Percentiles rank a stretch among this genome's conserved stretches.
Evolutionary conservation across 192 early-diverging fungal genomes (phyloP).

Genomic region (Radiomyces spectabilis): DNA sequence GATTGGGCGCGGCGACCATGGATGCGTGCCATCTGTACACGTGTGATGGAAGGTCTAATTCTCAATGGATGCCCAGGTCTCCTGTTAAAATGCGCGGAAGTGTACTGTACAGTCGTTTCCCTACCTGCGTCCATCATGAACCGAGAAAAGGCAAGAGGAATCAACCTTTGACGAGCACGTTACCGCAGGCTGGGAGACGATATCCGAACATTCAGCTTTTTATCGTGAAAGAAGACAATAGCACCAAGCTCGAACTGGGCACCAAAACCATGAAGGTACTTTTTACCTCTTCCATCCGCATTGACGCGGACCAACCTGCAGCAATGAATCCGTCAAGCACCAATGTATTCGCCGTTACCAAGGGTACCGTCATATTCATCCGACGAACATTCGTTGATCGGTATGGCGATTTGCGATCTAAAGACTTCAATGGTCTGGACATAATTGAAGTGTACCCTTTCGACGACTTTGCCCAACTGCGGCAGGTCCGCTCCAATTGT

Average conservation of each 20-base stretch:
- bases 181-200: too few relatives aligned
- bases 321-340: not conserved
- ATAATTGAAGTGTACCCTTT: not conserved
- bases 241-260: not conserved
- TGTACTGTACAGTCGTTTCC: too few relatives aligned
- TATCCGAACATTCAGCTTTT: not conserved
- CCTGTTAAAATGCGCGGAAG: too few relatives aligned
- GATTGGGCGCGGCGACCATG: too few relatives aligned
- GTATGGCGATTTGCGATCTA: not conserved
- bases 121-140: too few relatives aligned
- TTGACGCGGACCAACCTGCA: not conserved
- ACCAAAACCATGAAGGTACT: constrained; percentile 1
- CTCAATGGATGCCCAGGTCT: too few relatives aligned
- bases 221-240: not conserved
- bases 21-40: too few relatives aligned
- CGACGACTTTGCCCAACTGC: not conserved
- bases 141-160: too few relatives aligned
- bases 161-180: too few relatives aligned
- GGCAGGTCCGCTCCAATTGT: not conserved
- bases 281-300: not conserved
- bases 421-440: not conserved
- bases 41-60: too few relatives aligned
- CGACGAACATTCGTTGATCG: not conserved
- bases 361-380: not conserved
- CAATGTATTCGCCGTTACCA: not conserved